Evolutionary conservation across 2,329 filamentous ascomycete species (phyloP), one percentile per base, ranked within the genome.

Genomic region (Stachybotrys chlorohalonatus): DNA sequence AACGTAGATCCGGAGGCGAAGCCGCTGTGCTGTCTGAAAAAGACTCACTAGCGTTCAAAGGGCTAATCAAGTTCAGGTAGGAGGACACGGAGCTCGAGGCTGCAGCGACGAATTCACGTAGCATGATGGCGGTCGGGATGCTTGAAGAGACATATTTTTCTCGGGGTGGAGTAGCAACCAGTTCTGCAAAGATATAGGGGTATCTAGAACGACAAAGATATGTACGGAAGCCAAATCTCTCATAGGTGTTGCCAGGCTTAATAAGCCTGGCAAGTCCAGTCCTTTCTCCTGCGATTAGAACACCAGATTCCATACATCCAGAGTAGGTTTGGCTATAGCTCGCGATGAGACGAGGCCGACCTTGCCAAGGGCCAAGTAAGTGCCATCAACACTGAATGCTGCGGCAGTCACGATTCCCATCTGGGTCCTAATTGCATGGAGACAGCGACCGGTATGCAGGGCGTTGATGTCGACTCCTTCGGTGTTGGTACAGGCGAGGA

Each of bases 381-480:
- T 60, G 0, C 65, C 64, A 30, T 68, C 63, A 50, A 57, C 57
- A 46, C 62, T 66, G 52, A 72, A 72, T 7, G 65, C 64, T 5
- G 67, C 70, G 3, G 66, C 56, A 6, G 68, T 71, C 3, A 65
- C 60, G 32, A 66, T 59, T 2, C 64, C 65, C n/a, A 56, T 59
- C 55, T 64, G 62, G 54, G 63, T 63, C 42, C 60, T 58, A 48
- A 68, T 63, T 7, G 66, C 68, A 31, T 67, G 67, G 31, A 70
- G 58, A 32, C 71, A 63, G 31, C 58, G 59, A 7, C 70, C 70
- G n/a, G 66, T 68, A 51, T 62, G 61, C 30, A 65, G 53, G 48
- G 71, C 68, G 51, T 64, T 66, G 6, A 72, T 59, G 47, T 72
- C 70, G 6, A 70, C 62, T 8, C 69, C 70, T 1, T 68, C 65